Percentiles rank a stretch among this genome's conserved stretches.
Evolutionary conservation across 176 grass and related monocot genomes (phyloP).

Genomic region (Coix lacrymajobi): DNA sequence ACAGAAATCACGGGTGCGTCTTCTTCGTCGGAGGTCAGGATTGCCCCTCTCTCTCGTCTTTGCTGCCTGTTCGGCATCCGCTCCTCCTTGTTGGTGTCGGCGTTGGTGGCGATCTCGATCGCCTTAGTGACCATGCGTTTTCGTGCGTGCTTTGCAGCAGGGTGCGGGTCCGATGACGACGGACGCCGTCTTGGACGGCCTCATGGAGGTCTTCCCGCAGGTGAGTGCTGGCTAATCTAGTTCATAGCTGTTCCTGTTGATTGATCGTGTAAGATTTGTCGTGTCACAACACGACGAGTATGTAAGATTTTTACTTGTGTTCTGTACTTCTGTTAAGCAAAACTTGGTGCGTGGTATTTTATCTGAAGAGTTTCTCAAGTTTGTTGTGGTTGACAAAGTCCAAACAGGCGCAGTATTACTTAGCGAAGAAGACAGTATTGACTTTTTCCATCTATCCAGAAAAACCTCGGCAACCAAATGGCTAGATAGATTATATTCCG

Average conservation of each 20-base stretch:
- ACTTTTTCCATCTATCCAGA: not conserved
- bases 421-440: not conserved
- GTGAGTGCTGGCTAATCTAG: not conserved
- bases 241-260: not conserved
- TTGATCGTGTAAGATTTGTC: not conserved
- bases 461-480: too few species aligned
- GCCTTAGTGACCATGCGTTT: not conserved
- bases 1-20: not conserved
- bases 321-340: not conserved
- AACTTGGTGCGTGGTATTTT: not conserved
- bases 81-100: not conserved
- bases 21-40: not conserved
- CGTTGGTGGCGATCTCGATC: not conserved
- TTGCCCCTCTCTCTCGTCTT: accelerated
- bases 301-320: not conserved
- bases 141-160: not conserved
- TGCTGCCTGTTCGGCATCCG: not conserved
- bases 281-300: not conserved
- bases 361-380: not conserved
- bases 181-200: slow-evolving; percentile 10
- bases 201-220: slow-evolving; percentile 35
- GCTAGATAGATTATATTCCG: not conserved
- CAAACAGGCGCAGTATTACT: not conserved
- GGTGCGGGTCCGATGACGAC: not conserved
- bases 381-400: not conserved